Evolutionary conservation across 1,284 basidiomycete genomes (phyloP), one percentile per base, ranked within the genome.

Genomic region (Ganoderma leucocontextum): DNA sequence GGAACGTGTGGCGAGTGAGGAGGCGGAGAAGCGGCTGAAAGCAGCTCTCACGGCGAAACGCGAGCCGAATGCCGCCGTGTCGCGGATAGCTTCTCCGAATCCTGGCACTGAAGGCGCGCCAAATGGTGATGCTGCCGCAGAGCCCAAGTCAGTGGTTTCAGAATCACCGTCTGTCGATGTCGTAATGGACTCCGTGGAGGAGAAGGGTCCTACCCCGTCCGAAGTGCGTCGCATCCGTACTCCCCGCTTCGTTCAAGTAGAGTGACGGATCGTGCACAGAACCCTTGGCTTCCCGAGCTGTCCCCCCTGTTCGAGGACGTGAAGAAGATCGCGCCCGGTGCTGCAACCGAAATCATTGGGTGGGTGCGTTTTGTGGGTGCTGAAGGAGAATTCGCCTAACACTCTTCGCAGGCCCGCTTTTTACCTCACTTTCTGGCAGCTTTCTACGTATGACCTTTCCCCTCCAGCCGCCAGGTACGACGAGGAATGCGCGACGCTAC

Each of bases 391-490:
- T 10, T 19, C 15, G 12, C 9, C 41, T 63, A 22, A 63, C 22
- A 2, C 8, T n/a, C 29, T 19, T 41, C 25, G n/a, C 72, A 96
- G 95, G 6, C 91, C 94, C 41, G 92, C 90, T 1, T 98, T 98
- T 82, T 97, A 96, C 74, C 82, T 95, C 53, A 95, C 95, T 0
- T 99, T 98, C 82, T 98, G 97, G 97, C 95, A 97, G 78, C 80
- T 98, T 64, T 93, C 94, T 0, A 92, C 92, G 35, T 94, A 95
- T 74, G 97, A 99, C 78, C 86, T 99, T 55, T 82, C 88, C 0
- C 91, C 93, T 36, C 95, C 93, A 0, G 82, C 83, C 8, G 74
- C 85, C 9, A 87, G 85, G 73, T 95, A 95, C 67, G 88, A 92
- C 58, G 92, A 93, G 73, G 90, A 92, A 77, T 84, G 84, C 42